Evolutionary conservation across 768 basidiomycete species (phyloP).

Genomic region (Boletus insuetus): DNA sequence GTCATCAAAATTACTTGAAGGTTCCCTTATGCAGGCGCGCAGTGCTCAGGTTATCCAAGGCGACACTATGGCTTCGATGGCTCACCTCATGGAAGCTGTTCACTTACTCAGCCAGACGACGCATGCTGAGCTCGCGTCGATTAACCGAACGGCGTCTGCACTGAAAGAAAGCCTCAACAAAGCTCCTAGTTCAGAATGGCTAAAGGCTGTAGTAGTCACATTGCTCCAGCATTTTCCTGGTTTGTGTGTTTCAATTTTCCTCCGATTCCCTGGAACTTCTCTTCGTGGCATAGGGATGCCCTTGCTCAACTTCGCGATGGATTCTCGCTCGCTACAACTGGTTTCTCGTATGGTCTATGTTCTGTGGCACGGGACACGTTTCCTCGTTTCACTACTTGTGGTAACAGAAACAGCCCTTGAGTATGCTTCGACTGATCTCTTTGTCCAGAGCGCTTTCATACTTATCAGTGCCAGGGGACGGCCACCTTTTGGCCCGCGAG

Average conservation of each 20-base stretch:
- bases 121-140: slow-evolving; percentile 42
- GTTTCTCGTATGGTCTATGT: slow-evolving; percentile 22
- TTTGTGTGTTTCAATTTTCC: slow-evolving; percentile 13
- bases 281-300: slow-evolving; percentile 10
- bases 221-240: slow-evolving; percentile 22
- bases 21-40: slow-evolving; percentile 31
- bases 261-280: not conserved
- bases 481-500: slow-evolving; percentile 1
- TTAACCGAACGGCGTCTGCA: slow-evolving; percentile 42
- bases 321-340: slow-evolving; percentile 28
- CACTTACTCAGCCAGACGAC: slow-evolving; percentile 38
- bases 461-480: slow-evolving; percentile 32
- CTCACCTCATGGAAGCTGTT: slow-evolving; percentile 36
- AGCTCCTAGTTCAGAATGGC: slow-evolving; percentile 20
- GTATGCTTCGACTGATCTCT: slow-evolving; percentile 5
- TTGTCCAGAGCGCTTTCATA: slow-evolving; percentile 34
- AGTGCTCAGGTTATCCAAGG: slow-evolving; percentile 35
- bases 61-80: slow-evolving; percentile 35
- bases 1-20: slow-evolving; percentile 31
- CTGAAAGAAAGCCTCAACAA: slow-evolving; percentile 29
- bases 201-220: slow-evolving; percentile 12
- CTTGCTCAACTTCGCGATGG: slow-evolving; percentile 11
- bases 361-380: slow-evolving; percentile 32
- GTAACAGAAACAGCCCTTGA: slow-evolving; percentile 29
- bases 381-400: slow-evolving; percentile 39